phyloP scores from a whole-genome alignment of 805 yeast genomes.

The Saccharomycopsis sp. region DNA sequence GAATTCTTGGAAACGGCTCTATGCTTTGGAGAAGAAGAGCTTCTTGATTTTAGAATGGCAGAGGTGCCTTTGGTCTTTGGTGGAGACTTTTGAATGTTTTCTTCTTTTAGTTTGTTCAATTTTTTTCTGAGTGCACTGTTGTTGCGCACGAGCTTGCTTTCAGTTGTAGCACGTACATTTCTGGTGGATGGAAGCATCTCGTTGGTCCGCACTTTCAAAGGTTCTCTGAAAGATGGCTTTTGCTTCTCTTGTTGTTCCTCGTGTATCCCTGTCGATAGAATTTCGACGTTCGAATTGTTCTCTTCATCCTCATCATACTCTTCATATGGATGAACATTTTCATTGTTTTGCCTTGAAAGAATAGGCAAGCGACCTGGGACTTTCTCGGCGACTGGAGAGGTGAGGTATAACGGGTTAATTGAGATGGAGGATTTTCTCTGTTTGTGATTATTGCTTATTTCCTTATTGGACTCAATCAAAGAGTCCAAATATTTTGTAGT shows the following conservation, averaged over 20 bases:
- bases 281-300: background rate
- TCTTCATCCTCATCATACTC: background rate
- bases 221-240: conserved; percentile 5
- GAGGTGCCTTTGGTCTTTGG: too few species aligned
- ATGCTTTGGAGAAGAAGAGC: background rate
- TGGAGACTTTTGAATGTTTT: too few species aligned
- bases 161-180: background rate
- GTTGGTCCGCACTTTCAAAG: conserved; percentile 1
- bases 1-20: background rate
- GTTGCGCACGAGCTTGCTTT: too few species aligned
- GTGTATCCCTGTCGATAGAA: background rate
- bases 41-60: too few species aligned
- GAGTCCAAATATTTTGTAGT: too few species aligned
- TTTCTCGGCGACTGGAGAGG: conserved; percentile 6
- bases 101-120: too few species aligned
- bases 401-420: conserved; percentile 17
- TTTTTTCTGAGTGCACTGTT: too few species aligned
- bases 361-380: too few species aligned
- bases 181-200: background rate
- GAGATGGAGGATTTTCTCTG: conserved; percentile 16
- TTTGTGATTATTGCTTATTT: background rate
- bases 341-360: background rate
- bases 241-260: conserved; percentile 2
- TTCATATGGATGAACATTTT: background rate
- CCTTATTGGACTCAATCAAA: too few species aligned